Evolutionary conservation across 176 grass and related monocot species (phyloP).

Genomic region (Triticum turgidum): DNA sequence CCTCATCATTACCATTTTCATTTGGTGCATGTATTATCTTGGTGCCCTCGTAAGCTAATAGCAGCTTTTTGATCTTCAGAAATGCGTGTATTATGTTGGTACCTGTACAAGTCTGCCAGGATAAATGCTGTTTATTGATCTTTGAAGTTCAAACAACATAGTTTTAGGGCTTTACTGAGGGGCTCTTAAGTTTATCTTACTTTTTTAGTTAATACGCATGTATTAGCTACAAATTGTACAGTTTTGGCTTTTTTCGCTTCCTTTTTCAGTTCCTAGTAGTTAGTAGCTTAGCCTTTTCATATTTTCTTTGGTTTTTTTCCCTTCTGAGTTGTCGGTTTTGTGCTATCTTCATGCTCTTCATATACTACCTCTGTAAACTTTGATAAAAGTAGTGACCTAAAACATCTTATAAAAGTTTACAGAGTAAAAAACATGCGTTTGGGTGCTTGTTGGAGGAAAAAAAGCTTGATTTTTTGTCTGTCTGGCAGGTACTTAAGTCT

Average conservation of each 20-base stretch:
- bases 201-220: not conserved
- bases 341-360: not conserved
- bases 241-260: not conserved
- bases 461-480: not conserved
- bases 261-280: not conserved
- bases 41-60: not conserved
- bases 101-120: not conserved
- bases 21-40: constrained; percentile 21
- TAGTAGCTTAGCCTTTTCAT: not conserved
- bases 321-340: not conserved
- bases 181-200: constrained; percentile 12
- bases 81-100: not conserved
- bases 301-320: too few species aligned
- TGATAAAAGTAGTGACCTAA: too few species aligned
- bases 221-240: not conserved
- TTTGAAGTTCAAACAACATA: not conserved
- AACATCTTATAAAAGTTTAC: too few species aligned
- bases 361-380: too few species aligned
- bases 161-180: constrained; percentile 4
- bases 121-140: constrained; percentile 4
- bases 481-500: constrained; percentile 1
- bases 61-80: not conserved
- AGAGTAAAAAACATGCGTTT: not conserved
- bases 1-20: not conserved
- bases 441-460: not conserved